Evolutionary conservation across 441 rosid genomes (phyloP).

Genomic region (Pelargonium cotyledonis): DNA sequence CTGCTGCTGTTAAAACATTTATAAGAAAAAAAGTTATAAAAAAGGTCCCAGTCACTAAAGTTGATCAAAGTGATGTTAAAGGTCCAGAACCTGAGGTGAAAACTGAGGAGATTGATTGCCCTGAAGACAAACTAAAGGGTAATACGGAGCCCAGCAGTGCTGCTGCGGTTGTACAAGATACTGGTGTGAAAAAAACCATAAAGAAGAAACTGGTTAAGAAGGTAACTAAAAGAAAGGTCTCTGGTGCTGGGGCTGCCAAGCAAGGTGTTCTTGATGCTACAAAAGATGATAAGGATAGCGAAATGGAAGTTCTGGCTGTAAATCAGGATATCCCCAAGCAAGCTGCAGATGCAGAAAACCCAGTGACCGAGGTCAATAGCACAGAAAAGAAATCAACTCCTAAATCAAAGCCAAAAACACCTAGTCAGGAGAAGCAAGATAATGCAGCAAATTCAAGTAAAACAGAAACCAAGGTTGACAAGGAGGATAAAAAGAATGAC

Average conservation of each 20-base stretch:
- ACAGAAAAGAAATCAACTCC: constrained; percentile 24
- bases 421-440: constrained; percentile 38
- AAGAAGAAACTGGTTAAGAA: constrained; percentile 79
- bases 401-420: constrained; percentile 27
- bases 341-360: constrained; percentile 30
- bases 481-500: constrained; percentile 45
- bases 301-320: constrained; percentile 28
- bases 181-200: constrained; percentile 44
- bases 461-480: constrained; percentile 26
- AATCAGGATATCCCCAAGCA: constrained; percentile 28
- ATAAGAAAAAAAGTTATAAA: constrained; percentile 45
- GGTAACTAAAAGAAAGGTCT: constrained; percentile 68
- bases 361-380: constrained; percentile 16
- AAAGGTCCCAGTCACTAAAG: constrained; percentile 37
- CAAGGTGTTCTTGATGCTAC: constrained; percentile 33
- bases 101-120: constrained; percentile 31
- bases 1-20: constrained; percentile 44
- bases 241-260: constrained; percentile 28
- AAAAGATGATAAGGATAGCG: constrained; percentile 36
- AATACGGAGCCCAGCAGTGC: constrained; percentile 34
- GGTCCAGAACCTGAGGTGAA: constrained; percentile 35
- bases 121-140: constrained; percentile 44
- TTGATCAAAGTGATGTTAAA: constrained; percentile 34
- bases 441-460: constrained; percentile 30
- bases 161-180: constrained; percentile 37